These are phyloP conservation scores for Coccomyxa sp. DNA, from an alignment of 139 green algal genomes.

Conservation along the genomic window DNA sequence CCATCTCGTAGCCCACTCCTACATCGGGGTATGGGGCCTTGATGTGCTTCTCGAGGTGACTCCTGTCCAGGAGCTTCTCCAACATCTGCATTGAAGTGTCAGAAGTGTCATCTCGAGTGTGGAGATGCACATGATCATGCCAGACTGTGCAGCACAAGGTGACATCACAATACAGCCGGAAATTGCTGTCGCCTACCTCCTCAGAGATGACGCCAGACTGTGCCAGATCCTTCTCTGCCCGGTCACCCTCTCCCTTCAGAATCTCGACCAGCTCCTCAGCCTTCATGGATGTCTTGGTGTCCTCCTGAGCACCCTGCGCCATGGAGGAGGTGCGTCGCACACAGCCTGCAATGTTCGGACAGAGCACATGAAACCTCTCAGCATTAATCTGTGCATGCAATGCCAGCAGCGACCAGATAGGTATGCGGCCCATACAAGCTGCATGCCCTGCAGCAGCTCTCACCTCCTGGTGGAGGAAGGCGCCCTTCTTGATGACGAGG, in stretches of 20 bases:
- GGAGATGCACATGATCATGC: background rate
- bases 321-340: background rate
- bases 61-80: slow-evolving; percentile 65
- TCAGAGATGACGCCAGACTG: slow-evolving; percentile 71
- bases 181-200: slow-evolving; percentile 8
- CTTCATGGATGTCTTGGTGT: slow-evolving; percentile 33
- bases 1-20: slow-evolving; percentile 59
- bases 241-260: slow-evolving; percentile 51
- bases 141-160: background rate
- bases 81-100: slow-evolving; percentile 41
- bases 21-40: slow-evolving; percentile 46
- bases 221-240: slow-evolving; percentile 47
- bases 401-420: background rate
- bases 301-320: slow-evolving; percentile 17
- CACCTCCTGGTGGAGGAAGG: slow-evolving; percentile 71
- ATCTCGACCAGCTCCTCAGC: slow-evolving; percentile 76
- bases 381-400: background rate
- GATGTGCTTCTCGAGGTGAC: slow-evolving; percentile 37
- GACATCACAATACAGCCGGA: background rate
- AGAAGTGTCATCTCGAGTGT: background rate
- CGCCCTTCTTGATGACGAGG: slow-evolving; percentile 92
- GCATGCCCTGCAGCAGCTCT: background rate
- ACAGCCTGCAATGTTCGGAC: background rate
- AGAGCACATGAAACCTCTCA: background rate
- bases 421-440: background rate